phyloP scores from a whole-genome alignment of 2,329 filamentous ascomycete species.

The Zasmidium angulare region DNA sequence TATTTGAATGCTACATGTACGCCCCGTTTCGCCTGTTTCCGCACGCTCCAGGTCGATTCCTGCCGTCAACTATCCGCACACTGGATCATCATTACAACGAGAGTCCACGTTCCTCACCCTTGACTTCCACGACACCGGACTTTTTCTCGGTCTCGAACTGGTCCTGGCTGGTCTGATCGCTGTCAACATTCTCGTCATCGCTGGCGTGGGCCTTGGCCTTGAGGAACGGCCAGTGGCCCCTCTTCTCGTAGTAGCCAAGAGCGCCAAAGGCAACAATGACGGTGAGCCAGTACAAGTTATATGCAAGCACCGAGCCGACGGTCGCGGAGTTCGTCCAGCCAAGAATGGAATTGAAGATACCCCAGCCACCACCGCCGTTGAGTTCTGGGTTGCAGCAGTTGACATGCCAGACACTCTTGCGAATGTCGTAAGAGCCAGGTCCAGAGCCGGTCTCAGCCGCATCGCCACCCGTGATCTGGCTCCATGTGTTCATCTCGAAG shows the following conservation, averaged over 20 bases:
- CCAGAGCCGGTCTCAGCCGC: conserved; percentile 63
- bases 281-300: conserved; percentile 82
- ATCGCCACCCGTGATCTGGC: conserved; percentile 62
- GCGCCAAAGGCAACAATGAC: conserved; percentile 64
- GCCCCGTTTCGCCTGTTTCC: not conserved
- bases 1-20: not conserved
- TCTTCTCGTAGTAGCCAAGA: conserved; percentile 67
- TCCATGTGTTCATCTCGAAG: conserved; percentile 70
- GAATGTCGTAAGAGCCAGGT: conserved; percentile 76
- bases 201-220: conserved; percentile 30
- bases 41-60: not conserved
- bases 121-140: conserved; percentile 14
- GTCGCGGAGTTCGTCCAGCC: conserved; percentile 89
- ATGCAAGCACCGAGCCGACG: conserved; percentile 81
- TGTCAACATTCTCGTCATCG: conserved; percentile 23
- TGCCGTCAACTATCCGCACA: not conserved
- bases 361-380: conserved; percentile 77
- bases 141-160: conserved; percentile 22
- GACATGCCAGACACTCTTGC: conserved; percentile 77
- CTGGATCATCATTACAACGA: not conserved
- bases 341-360: conserved; percentile 80
- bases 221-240: conserved; percentile 49
- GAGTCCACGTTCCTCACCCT: not conserved
- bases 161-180: conserved; percentile 24
- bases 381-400: conserved; percentile 77